Conservation (phyloP, 176 grass and related monocot genomes). For the Rhynchospora pubera region DNA sequence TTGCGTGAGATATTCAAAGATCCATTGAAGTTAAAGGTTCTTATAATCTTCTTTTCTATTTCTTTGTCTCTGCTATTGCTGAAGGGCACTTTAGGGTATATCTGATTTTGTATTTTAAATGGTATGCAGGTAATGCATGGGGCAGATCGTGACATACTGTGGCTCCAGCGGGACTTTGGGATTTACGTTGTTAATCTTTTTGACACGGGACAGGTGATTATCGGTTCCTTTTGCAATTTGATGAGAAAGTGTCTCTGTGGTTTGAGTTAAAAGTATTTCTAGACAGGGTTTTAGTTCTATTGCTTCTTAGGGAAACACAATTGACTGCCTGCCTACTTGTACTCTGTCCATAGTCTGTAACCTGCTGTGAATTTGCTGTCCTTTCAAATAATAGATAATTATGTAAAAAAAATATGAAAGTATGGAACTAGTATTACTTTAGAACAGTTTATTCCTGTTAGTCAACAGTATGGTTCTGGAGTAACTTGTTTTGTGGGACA, state of each 20-base stretch:
- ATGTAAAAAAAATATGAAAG: not conserved
- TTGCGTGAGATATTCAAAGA: slow-evolving; percentile 76
- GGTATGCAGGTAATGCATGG: slow-evolving; percentile 80
- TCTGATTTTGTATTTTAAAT: not conserved
- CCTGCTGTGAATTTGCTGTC: not conserved
- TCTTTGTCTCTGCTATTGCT: slow-evolving; percentile 2
- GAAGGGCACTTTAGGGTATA: slow-evolving; percentile 14
- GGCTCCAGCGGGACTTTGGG: slow-evolving; percentile 87
- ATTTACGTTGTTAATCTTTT: slow-evolving; percentile 93
- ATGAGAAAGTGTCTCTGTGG: slow-evolving; percentile 11
- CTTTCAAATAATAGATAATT: not conserved
- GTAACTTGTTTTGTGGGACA: not conserved
- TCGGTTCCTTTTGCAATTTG: slow-evolving; percentile 20
- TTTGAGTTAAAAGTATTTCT: slow-evolving; percentile 1
- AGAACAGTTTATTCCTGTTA: not conserved
- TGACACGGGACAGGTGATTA: slow-evolving; percentile 84
- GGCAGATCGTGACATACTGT: slow-evolving; percentile 91
- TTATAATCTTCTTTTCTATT: slow-evolving; percentile 12
- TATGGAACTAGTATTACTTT: not conserved
- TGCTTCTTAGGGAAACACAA: not conserved
- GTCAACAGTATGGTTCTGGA: not conserved
- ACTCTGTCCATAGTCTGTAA: not conserved
- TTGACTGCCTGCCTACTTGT: not conserved
- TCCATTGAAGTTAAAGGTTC: slow-evolving; percentile 81
- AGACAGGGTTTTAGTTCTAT: not conserved